Evolutionary conservation across 2,329 filamentous ascomycete species (phyloP).

Genomic region (Xylaria multiplex): DNA sequence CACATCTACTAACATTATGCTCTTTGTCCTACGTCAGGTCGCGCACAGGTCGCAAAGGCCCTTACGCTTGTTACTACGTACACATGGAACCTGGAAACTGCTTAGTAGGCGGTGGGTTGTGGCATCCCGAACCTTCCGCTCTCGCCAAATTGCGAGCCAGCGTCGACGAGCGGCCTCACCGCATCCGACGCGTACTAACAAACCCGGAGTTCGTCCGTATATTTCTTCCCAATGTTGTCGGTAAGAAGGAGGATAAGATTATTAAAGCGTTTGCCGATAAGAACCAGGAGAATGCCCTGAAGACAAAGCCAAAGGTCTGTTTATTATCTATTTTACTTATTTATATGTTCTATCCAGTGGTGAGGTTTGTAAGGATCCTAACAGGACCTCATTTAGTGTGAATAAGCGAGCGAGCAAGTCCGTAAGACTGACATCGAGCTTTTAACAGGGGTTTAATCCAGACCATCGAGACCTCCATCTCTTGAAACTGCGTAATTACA

Average conservation of each 20-base stretch:
- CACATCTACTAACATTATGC: slow-evolving; percentile 39
- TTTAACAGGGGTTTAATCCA: slow-evolving; percentile 72
- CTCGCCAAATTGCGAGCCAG: slow-evolving; percentile 74
- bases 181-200: slow-evolving; percentile 74
- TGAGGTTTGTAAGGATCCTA: background rate
- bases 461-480: slow-evolving; percentile 83
- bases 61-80: slow-evolving; percentile 89
- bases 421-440: slow-evolving; percentile 4
- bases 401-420: background rate
- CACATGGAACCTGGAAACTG: slow-evolving; percentile 78
- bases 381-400: background rate
- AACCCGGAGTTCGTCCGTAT: slow-evolving; percentile 68
- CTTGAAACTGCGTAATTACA: slow-evolving; percentile 83
- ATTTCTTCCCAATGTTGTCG: slow-evolving; percentile 67
- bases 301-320: slow-evolving; percentile 84
- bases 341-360: slow-evolving; percentile 19
- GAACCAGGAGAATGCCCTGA: slow-evolving; percentile 80
- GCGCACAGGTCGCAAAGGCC: slow-evolving; percentile 85
- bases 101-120: slow-evolving; percentile 84
- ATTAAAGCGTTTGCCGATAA: slow-evolving; percentile 74
- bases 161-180: slow-evolving; percentile 77
- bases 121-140: slow-evolving; percentile 77
- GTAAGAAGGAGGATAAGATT: slow-evolving; percentile 57
- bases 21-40: slow-evolving; percentile 61
- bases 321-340: background rate